Evolutionary conservation across 495 filamentous ascomycete genomes (phyloP).

Genomic region (Tuber umbilicatum): DNA sequence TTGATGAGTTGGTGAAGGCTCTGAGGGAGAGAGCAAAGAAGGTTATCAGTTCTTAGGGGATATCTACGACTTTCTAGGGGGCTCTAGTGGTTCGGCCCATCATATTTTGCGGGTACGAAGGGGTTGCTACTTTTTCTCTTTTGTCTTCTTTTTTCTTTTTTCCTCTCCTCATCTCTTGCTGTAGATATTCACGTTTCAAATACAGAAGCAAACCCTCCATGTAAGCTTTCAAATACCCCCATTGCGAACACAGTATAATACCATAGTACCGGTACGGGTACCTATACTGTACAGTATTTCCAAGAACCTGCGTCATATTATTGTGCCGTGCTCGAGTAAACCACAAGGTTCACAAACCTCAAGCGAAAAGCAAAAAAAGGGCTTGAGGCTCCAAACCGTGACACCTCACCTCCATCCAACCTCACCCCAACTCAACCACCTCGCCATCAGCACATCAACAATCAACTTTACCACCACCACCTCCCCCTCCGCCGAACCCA

Average conservation of each 20-base stretch:
- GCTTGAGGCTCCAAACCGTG: background rate
- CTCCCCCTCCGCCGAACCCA: background rate
- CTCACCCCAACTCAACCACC: background rate
- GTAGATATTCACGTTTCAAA: conserved; percentile 8
- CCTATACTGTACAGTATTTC: no score
- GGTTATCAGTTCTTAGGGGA: conserved; percentile 22
- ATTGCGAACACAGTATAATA: background rate
- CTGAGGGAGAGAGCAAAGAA: conserved; percentile 31
- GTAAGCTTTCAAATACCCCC: background rate
- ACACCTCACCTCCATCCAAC: background rate
- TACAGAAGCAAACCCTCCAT: background rate
- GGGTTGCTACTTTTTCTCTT: background rate
- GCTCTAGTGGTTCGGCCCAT: background rate
- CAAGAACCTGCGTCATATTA: background rate
- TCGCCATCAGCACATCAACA: background rate
- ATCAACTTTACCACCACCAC: background rate
- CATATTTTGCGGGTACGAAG: background rate
- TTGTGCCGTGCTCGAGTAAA: background rate
- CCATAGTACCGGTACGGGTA: background rate
- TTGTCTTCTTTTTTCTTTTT: background rate
- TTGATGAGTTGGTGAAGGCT: conserved; percentile 50
- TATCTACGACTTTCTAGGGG: background rate
- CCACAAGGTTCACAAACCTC: background rate
- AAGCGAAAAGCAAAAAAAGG: background rate
- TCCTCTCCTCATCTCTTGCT: conserved; percentile 13